phyloP scores from a whole-genome alignment of 2,329 filamentous ascomycete genomes.

The Berkeleyomyces rouxiae region DNA sequence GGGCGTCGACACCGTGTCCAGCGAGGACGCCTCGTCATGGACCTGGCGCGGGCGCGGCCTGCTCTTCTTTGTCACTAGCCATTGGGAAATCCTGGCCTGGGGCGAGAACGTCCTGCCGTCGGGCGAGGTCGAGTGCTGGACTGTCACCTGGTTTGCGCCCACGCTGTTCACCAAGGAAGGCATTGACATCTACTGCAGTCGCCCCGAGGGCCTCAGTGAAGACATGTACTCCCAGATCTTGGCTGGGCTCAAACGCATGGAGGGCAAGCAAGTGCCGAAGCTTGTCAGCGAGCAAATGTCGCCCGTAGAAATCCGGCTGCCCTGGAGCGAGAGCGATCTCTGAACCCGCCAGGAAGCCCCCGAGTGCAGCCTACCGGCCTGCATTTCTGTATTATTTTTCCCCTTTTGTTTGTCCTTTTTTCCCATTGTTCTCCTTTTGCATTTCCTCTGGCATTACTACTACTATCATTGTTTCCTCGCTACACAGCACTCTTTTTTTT shows the following conservation, averaged over 20 bases:
- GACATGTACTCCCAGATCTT: constrained; percentile 41
- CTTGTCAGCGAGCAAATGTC: constrained; percentile 33
- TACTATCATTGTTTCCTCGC: neutral
- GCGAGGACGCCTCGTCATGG: constrained; percentile 32
- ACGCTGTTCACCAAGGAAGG: constrained; percentile 73
- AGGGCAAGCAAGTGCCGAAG: constrained; percentile 36
- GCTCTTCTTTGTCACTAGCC: constrained; percentile 52
- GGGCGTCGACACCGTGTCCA: constrained; percentile 42
- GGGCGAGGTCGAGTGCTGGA: constrained; percentile 42
- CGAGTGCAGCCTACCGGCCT: no score
- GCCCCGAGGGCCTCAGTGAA: constrained; percentile 40
- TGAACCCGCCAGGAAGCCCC: neutral
- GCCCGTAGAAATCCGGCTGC: constrained; percentile 34
- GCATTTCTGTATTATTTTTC: neutral
- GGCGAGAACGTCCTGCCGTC: constrained; percentile 35
- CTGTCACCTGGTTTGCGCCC: constrained; percentile 70
- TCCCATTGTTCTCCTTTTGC: neutral
- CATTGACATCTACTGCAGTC: constrained; percentile 58
- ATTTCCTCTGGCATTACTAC: neutral
- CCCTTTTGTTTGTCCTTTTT: neutral
- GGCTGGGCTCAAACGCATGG: constrained; percentile 28
- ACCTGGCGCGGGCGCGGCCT: constrained; percentile 65
- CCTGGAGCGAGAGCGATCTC: constrained; percentile 27
- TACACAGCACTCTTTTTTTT: neutral
- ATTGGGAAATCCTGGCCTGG: constrained; percentile 72